Percentiles rank a stretch among this genome's conserved stretches.
These are phyloP conservation scores for Hypoxylon fuscum DNA, from an alignment of 495 filamentous ascomycete species.

Conservation along the genomic window DNA sequence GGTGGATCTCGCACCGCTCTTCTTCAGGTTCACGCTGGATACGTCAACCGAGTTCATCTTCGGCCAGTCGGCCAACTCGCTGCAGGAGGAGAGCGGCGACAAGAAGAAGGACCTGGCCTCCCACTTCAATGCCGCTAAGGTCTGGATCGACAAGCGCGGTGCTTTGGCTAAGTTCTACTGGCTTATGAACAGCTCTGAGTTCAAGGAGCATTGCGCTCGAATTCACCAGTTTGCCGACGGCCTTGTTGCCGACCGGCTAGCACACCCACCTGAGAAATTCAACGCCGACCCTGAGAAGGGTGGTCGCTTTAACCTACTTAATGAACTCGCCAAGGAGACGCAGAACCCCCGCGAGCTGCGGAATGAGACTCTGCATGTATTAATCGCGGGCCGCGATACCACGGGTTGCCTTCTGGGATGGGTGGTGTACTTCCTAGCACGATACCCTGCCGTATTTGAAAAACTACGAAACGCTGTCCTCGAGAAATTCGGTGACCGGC, in stretches of 20 bases:
- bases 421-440: constrained; percentile 62
- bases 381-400: constrained; percentile 68
- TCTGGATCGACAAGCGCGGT: constrained; percentile 54
- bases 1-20: constrained; percentile 70
- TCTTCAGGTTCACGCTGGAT: constrained; percentile 74
- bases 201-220: constrained; percentile 52
- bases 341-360: constrained; percentile 66
- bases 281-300: constrained; percentile 14
- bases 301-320: constrained; percentile 67
- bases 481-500: constrained; percentile 45
- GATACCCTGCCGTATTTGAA: constrained; percentile 53
- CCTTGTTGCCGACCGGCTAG: constrained; percentile 50
- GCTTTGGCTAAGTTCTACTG: constrained; percentile 58
- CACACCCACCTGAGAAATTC: constrained; percentile 12
- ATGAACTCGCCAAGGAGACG: constrained; percentile 68
- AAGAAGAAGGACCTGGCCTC: constrained; percentile 47
- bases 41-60: constrained; percentile 78
- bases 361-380: constrained; percentile 70
- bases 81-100: constrained; percentile 24
- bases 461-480: constrained; percentile 63
- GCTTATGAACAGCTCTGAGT: constrained; percentile 54
- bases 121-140: constrained; percentile 59
- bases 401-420: constrained; percentile 67
- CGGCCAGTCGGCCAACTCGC: constrained; percentile 61
- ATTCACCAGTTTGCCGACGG: constrained; percentile 62